These are phyloP conservation scores for Emericellopsis atlantica DNA, from an alignment of 2,329 filamentous ascomycete genomes.

Conservation along the genomic window DNA sequence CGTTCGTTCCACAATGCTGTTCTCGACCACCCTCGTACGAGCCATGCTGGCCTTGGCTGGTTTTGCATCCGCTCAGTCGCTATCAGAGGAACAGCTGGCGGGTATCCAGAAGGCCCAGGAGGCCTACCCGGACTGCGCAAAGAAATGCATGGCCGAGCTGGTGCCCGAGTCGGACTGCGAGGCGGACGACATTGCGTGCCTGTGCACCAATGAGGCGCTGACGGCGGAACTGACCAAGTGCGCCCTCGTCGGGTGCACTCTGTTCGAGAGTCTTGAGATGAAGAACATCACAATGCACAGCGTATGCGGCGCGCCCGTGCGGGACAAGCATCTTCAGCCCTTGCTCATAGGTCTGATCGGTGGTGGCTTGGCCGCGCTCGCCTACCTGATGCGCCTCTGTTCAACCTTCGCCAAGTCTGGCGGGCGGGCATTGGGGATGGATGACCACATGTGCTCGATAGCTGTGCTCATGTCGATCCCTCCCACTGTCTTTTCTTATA, in stretches of 20 bases:
- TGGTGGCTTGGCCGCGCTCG: constrained; percentile 21
- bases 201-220: constrained; percentile 10
- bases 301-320: constrained; percentile 10
- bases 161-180: not conserved
- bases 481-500: constrained; percentile 13
- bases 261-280: constrained; percentile 7
- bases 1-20: constrained; percentile 3
- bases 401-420: constrained; percentile 10
- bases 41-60: constrained; percentile 3
- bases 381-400: constrained; percentile 19
- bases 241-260: constrained; percentile 7
- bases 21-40: not conserved
- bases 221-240: constrained; percentile 8
- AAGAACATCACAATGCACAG: constrained; percentile 11
- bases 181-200: constrained; percentile 6
- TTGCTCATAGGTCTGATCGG: constrained; percentile 17
- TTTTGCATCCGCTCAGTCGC: constrained; percentile 1
- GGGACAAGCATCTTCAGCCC: constrained; percentile 17
- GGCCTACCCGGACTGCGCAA: constrained; percentile 6
- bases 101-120: constrained; percentile 1
- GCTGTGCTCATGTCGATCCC: constrained; percentile 15
- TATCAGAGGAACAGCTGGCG: not conserved
- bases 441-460: constrained; percentile 18
- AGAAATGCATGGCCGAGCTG: constrained; percentile 7
- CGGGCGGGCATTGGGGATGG: constrained; percentile 12